Percentiles rank a stretch among this genome's conserved stretches.
Conservation (phyloP, 225 moss, liverwort and hornwort genomes). For the Sphagnum tenellum region DNA sequence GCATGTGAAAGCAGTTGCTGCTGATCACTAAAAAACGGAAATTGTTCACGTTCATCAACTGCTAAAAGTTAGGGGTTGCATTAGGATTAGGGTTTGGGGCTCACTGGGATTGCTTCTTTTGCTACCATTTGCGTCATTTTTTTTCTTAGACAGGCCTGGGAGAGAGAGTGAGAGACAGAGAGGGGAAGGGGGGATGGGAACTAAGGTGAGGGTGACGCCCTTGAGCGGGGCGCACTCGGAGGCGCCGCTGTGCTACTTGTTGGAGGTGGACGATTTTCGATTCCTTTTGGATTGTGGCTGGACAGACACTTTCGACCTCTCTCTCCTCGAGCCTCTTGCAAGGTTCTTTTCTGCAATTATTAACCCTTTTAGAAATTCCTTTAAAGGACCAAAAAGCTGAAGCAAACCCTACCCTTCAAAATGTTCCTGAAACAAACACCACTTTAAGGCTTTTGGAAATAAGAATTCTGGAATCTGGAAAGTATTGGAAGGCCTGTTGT, state of each 20-base stretch:
- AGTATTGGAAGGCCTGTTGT: too few relatives aligned
- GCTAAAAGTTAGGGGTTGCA: too few relatives aligned
- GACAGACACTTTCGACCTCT: conserved; percentile 85
- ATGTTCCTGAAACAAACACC: background rate
- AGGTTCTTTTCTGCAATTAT: conserved; percentile 22
- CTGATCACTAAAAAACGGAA: too few relatives aligned
- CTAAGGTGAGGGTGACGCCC: conserved; percentile 84
- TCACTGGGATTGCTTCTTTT: too few relatives aligned
- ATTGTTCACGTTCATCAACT: too few relatives aligned
- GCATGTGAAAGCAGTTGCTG: too few relatives aligned
- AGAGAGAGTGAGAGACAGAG: background rate
- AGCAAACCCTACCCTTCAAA: too few relatives aligned
- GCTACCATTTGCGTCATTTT: too few relatives aligned
- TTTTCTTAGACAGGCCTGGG: too few relatives aligned
- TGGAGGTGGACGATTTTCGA: conserved; percentile 81
- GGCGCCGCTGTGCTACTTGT: conserved; percentile 91
- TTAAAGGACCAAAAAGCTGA: conserved; percentile 6
- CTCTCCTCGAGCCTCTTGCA: conserved; percentile 77
- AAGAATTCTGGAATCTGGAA: too few relatives aligned
- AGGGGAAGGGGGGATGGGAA: conserved; percentile 22
- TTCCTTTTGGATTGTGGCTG: conserved; percentile 97
- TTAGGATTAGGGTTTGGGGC: too few relatives aligned
- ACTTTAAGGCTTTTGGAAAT: background rate
- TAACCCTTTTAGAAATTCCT: background rate
- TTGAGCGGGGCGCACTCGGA: conserved; percentile 98